Base-by-base conservation (phyloP, 371 early-diverging fungal species). In the Sporodiniella umbellata region DNA sequence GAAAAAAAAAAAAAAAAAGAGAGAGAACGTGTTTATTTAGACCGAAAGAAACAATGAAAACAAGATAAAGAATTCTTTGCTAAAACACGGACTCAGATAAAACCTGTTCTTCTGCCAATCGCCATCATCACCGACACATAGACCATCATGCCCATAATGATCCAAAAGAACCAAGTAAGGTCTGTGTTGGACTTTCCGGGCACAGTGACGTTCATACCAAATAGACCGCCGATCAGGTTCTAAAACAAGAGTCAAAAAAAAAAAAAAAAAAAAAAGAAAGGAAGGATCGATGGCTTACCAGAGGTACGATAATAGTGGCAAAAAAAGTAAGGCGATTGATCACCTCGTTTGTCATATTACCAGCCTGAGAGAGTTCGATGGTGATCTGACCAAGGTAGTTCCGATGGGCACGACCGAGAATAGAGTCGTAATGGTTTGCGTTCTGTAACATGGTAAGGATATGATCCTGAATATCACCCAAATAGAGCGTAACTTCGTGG, bases 401-500 rank as follows among this genome's bases (percentile, higher is more conserved):
- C 7, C 84, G 79, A 67, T 93, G 92, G 0, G 88, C 75, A n/a
- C 91, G 66, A 25, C 84, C 80, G 17, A 92, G 72, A 5, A 89
- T 89, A 21, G 83, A 81, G 52, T 90, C 90, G 56, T 83, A 88
- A 58, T 90, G 90, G 28, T 62, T 74, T 48, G 89, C 72, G 28
- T 84, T 87, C 30, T 87, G 87, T 4, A 79, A 59, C 86, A 91
- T 86, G 11, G 90, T 87, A 11, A 89, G 78, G 39, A 90, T 78
- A 49, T 80, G 81, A 67, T 93, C 81, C 68, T 93, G 90, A 59
- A 96, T 93, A 69, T 97, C 98, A 14, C 92, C 91, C 33, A 96
- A 68, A 57, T 96, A 96, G 10, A 85, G 57, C 5, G 74, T 61
- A 4, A 83, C 82, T 49, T 84, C 84, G 18, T 59, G n/a, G n/a